Percentiles rank a stretch among this genome's conserved stretches.
Evolutionary conservation across 345 rosid species (phyloP).

Genomic region (Diplotaxis tenuifolia): DNA sequence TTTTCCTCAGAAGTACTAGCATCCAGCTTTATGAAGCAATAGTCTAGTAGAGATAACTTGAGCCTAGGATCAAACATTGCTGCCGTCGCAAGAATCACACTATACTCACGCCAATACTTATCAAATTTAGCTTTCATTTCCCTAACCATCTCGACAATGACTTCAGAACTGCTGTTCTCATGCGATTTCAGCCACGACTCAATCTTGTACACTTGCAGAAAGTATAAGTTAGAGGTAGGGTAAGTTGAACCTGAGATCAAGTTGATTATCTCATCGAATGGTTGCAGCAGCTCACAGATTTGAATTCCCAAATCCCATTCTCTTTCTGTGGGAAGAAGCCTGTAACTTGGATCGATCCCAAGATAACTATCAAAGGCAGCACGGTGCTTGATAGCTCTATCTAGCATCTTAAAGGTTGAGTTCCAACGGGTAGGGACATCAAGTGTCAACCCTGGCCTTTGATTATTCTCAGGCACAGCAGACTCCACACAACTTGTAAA

Average conservation of each 20-base stretch:
- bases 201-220: too few relatives aligned
- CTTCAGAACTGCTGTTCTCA: too few relatives aligned
- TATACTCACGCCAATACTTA: not conserved
- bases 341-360: not conserved
- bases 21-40: not conserved
- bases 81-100: not conserved
- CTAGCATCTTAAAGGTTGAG: not conserved
- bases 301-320: not conserved
- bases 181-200: too few relatives aligned
- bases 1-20: not conserved
- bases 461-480: not conserved
- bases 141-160: not conserved
- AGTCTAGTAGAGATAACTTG: not conserved
- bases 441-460: not conserved
- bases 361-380: not conserved
- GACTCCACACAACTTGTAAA: too few relatives aligned
- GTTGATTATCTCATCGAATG: not conserved
- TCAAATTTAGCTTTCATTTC: not conserved
- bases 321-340: not conserved
- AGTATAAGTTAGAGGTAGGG: too few relatives aligned
- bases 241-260: not conserved
- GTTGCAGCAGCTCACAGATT: not conserved
- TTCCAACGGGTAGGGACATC: not conserved
- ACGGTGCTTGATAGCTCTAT: not conserved
- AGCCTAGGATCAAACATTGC: not conserved